Conservation (phyloP, 2,329 filamentous ascomycete species). For the Cylindrodendrum hubeiense region DNA sequence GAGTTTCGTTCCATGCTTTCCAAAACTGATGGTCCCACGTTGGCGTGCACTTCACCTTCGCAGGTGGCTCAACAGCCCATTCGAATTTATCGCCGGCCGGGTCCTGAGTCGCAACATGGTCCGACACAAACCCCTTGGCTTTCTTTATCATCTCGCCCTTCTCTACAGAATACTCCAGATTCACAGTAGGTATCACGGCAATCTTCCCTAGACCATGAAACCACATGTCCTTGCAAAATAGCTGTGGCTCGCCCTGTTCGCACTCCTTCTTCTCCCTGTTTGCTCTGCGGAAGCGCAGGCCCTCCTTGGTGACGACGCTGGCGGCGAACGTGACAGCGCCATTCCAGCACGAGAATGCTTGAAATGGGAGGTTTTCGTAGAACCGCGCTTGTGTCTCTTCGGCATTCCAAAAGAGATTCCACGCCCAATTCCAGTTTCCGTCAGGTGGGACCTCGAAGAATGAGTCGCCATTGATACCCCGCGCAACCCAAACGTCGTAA, state of each 20-base stretch:
- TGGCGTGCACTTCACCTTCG: constrained; percentile 61
- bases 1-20: constrained; percentile 48
- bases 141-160: constrained; percentile 59
- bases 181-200: constrained; percentile 66
- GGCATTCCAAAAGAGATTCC: constrained; percentile 65
- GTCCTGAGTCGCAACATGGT: constrained; percentile 47
- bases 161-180: constrained; percentile 64
- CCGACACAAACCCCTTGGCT: constrained; percentile 60
- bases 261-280: constrained; percentile 57
- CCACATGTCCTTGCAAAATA: constrained; percentile 71
- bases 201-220: constrained; percentile 60
- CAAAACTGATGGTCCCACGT: constrained; percentile 54
- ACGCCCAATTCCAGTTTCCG: constrained; percentile 55
- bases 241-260: constrained; percentile 63
- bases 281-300: constrained; percentile 57
- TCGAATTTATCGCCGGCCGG: constrained; percentile 49
- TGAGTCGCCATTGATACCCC: constrained; percentile 63
- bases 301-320: constrained; percentile 55
- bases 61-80: constrained; percentile 59
- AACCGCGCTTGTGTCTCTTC: constrained; percentile 49
- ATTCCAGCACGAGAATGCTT: constrained; percentile 72
- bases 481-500: constrained; percentile 67
- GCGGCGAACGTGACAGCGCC: constrained; percentile 63
- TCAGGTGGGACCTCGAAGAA: constrained; percentile 65
- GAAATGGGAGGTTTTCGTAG: constrained; percentile 58